Evolutionary conservation across 768 basidiomycete genomes (phyloP).

Genomic region (Xerocomellus amylosporus): DNA sequence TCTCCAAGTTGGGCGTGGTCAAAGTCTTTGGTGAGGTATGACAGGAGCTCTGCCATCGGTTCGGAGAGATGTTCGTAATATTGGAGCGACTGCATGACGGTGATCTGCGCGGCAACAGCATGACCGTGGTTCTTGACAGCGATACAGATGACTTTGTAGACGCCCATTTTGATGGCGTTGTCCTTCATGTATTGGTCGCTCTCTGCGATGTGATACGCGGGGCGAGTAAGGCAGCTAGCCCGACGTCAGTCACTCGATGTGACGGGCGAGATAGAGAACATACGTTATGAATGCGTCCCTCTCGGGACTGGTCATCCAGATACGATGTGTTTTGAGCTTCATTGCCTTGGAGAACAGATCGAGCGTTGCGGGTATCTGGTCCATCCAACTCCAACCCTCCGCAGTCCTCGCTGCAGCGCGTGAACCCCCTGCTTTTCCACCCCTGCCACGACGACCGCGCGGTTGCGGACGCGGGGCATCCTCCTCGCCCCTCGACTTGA

Average conservation of each 20-base stretch:
- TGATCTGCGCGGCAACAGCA: constrained; percentile 77
- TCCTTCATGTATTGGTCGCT: constrained; percentile 87
- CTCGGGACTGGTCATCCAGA: constrained; percentile 90
- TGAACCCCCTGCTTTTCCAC: constrained; percentile 49
- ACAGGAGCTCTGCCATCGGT: constrained; percentile 88
- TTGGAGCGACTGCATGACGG: constrained; percentile 87
- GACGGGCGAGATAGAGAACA: neutral
- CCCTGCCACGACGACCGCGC: constrained; percentile 56
- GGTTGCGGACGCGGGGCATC: constrained; percentile 44
- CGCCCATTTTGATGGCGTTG: constrained; percentile 62
- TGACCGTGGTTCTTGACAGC: constrained; percentile 92
- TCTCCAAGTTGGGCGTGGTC: constrained; percentile 89
- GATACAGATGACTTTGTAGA: constrained; percentile 86
- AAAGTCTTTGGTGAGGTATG: constrained; percentile 76
- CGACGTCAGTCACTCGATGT: neutral
- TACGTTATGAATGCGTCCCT: constrained; percentile 80
- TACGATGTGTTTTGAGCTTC: constrained; percentile 62
- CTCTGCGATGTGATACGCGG: constrained; percentile 85
- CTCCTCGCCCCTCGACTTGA: constrained; percentile 52
- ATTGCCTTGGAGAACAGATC: constrained; percentile 71
- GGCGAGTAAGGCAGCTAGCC: constrained; percentile 79
- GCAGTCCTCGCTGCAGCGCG: constrained; percentile 43
- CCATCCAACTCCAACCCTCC: constrained; percentile 69
- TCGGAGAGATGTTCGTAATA: constrained; percentile 95
- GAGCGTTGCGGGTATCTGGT: constrained; percentile 71